phyloP scores from a whole-genome alignment of 2,329 filamentous ascomycete genomes.

The Phoma sp. region DNA sequence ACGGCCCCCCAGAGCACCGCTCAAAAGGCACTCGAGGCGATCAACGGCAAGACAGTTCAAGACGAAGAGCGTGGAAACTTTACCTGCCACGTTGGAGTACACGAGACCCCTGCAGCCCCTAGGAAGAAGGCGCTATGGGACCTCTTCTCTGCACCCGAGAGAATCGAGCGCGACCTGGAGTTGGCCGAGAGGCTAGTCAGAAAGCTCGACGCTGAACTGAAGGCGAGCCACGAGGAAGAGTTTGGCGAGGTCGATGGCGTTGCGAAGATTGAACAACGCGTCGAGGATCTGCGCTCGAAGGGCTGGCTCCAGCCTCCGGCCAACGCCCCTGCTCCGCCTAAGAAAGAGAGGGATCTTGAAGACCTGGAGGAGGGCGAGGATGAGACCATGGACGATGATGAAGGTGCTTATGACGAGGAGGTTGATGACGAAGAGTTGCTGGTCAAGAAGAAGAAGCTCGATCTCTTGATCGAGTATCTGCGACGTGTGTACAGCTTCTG shows the following conservation, averaged over 20 bases:
- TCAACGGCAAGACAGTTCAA: conserved; percentile 97
- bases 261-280: conserved; percentile 81
- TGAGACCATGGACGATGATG: conserved; percentile 64
- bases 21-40: conserved; percentile 87
- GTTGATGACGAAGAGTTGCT: conserved; percentile 88
- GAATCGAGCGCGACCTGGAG: conserved; percentile 86
- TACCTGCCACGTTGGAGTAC: conserved; percentile 94
- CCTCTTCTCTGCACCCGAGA: conserved; percentile 90
- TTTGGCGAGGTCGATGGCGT: conserved; percentile 65
- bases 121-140: conserved; percentile 98
- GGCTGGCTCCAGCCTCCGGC: conserved; percentile 76
- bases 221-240: conserved; percentile 64
- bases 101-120: conserved; percentile 83
- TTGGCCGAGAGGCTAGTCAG: conserved; percentile 81
- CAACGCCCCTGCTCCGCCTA: conserved; percentile 57
- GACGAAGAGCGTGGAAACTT: conserved; percentile 95
- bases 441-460: conserved; percentile 94
- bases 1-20: conserved; percentile 61
- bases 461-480: conserved; percentile 94
- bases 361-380: conserved; percentile 79
- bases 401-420: conserved; percentile 74
- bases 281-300: conserved; percentile 78
- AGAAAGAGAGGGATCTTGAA: conserved; percentile 68
- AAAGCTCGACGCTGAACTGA: conserved; percentile 85
- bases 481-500: conserved; percentile 98